Percentiles rank a stretch among this genome's conserved stretches.
phyloP scores from a whole-genome alignment of 371 early-diverging fungal genomes.

The Choanephora cucurbitarum region DNA sequence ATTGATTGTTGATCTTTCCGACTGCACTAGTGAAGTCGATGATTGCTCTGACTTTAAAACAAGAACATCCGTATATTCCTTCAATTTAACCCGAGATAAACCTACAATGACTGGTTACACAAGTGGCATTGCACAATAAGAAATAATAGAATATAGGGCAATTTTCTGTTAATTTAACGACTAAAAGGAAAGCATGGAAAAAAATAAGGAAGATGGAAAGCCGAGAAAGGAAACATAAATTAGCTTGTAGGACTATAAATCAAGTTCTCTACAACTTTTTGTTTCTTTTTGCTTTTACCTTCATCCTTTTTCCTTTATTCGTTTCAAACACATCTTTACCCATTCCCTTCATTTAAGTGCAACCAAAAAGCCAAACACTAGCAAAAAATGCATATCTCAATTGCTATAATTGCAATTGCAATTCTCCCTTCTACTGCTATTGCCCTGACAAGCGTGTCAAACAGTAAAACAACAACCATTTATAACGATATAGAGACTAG shows the following conservation, averaged over 20 bases:
- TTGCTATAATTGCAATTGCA: conserved; percentile 11
- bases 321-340: neutral
- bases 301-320: neutral
- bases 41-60: no score
- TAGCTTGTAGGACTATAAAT: conserved; percentile 1
- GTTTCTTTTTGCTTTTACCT: neutral
- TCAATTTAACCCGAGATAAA: no score
- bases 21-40: no score
- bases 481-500: conserved; percentile 5
- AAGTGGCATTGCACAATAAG: neutral
- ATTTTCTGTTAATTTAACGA: conserved; percentile 8
- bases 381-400: conserved; percentile 3
- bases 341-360: neutral
- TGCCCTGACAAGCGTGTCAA: neutral
- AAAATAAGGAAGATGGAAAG: conserved; percentile 11
- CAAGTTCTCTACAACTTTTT: neutral
- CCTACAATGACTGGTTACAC: neutral
- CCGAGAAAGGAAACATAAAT: conserved; percentile 8
- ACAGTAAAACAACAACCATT: conserved; percentile 3
- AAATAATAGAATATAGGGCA: neutral
- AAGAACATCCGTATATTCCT: no score
- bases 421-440: conserved; percentile 5
- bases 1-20: no score
- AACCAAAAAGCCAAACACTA: no score
- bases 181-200: conserved; percentile 3